Conservation (phyloP, 2,329 filamentous ascomycete genomes). For the Colletotrichum filicis region DNA sequence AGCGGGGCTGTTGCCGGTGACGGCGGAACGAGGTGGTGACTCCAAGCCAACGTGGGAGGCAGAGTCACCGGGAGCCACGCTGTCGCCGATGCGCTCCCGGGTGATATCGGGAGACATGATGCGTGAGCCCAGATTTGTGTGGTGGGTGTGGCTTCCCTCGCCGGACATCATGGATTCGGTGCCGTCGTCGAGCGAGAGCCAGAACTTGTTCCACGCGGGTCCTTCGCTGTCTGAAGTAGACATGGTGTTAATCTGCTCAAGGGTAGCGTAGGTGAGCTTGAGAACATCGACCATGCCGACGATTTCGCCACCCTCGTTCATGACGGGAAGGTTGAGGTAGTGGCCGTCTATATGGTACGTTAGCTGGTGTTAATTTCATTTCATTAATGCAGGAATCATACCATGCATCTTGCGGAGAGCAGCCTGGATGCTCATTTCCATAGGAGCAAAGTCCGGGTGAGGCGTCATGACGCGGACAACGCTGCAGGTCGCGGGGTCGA, state of each 20-base stretch:
- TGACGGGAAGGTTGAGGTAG: slow-evolving; percentile 97
- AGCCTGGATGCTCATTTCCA: slow-evolving; percentile 99
- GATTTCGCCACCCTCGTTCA: slow-evolving; percentile 97
- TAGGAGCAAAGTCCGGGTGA: slow-evolving; percentile 97
- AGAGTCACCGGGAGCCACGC: slow-evolving; percentile 91
- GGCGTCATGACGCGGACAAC: slow-evolving; percentile 99
- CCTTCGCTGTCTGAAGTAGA: slow-evolving; percentile 88
- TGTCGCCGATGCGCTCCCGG: slow-evolving; percentile 80
- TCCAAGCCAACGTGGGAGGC: slow-evolving; percentile 91
- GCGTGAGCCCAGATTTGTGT: slow-evolving; percentile 74
- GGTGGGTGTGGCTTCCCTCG: slow-evolving; percentile 78
- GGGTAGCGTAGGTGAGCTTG: slow-evolving; percentile 96
- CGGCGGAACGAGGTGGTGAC: slow-evolving; percentile 75
- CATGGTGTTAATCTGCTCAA: slow-evolving; percentile 98
- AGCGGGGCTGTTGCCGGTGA: slow-evolving; percentile 62
- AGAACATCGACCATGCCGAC: slow-evolving; percentile 99
- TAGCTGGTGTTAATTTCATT: slow-evolving; percentile 19
- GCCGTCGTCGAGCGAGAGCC: slow-evolving; percentile 94
- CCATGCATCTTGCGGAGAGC: slow-evolving; percentile 99
- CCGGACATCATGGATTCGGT: slow-evolving; percentile 97
- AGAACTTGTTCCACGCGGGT: slow-evolving; percentile 99
- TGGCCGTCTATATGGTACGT: slow-evolving; percentile 79
- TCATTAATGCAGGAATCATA: slow-evolving; percentile 54
- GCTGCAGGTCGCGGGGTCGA: slow-evolving; percentile 94
- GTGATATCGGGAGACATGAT: slow-evolving; percentile 83